Conservation (phyloP, 2,329 filamentous ascomycete species). For the Aspergillus fijiensis region DNA sequence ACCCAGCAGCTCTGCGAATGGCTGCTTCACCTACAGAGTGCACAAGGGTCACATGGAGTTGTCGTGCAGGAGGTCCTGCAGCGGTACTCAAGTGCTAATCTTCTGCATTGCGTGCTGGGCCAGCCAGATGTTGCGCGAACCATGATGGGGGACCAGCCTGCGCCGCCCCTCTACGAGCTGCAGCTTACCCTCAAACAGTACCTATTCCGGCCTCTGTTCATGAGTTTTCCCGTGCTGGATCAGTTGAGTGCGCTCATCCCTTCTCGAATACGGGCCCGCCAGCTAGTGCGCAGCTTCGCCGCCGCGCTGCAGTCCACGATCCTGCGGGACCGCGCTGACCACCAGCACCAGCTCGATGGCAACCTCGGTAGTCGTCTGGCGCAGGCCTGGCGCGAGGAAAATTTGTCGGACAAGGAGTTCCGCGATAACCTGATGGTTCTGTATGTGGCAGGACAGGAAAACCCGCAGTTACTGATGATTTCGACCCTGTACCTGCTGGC, state of each 20-base stretch:
- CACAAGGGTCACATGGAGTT: not conserved
- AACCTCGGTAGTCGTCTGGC: conserved; percentile 5
- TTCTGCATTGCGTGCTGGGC: not conserved
- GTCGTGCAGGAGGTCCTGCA: conserved; percentile 10
- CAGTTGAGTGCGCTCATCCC: conserved; percentile 17
- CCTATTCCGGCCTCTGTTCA: conserved; percentile 36
- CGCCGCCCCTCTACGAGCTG: conserved; percentile 6
- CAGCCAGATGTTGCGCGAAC: too few species aligned
- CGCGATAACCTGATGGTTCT: conserved; percentile 38
- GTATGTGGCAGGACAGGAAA: conserved; percentile 43
- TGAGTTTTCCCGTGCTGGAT: conserved; percentile 39
- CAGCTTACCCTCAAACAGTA: conserved; percentile 27
- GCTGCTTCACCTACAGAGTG: too few species aligned
- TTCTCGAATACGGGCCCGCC: conserved; percentile 26
- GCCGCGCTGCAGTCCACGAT: too few species aligned
- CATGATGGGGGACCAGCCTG: too few species aligned
- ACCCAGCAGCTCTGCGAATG: too few species aligned
- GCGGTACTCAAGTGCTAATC: conserved; percentile 10
- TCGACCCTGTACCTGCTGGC: conserved; percentile 36
- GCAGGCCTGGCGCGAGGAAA: conserved; percentile 14
- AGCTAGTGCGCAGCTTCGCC: conserved; percentile 17
- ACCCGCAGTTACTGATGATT: conserved; percentile 35
- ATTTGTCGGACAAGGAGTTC: conserved; percentile 34
- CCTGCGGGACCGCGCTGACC: too few species aligned
- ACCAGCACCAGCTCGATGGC: not conserved